A percentile compares a stretch with the other conserved stretches of the same genome.
Conservation (phyloP, 331 rosid genomes). For the Rhamnella rubrinervis region DNA sequence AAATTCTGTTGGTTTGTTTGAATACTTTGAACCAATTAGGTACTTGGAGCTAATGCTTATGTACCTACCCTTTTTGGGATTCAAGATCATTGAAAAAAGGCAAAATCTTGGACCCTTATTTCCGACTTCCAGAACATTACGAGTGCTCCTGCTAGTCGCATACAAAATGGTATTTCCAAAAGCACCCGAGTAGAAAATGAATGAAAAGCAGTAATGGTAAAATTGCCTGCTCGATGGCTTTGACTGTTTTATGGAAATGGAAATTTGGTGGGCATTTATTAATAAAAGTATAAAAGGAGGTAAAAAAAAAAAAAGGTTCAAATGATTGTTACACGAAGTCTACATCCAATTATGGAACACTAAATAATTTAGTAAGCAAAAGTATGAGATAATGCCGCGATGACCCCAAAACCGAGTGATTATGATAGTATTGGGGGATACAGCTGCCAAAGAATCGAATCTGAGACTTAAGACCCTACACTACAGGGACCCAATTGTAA, state of each 20-base stretch:
- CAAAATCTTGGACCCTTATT: too few species aligned
- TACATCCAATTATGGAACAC: slow-evolving; percentile 7
- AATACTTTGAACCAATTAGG: too few species aligned
- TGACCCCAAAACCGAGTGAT: not conserved
- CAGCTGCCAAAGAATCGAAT: slow-evolving; percentile 1
- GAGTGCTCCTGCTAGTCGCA: too few species aligned
- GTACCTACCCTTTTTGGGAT: too few species aligned
- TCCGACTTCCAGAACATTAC: too few species aligned
- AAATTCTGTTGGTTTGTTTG: too few species aligned
- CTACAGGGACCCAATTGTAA: not conserved
- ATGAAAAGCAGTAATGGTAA: too few species aligned
- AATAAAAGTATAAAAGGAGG: not conserved
- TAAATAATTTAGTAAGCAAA: not conserved
- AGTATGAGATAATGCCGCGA: slow-evolving; percentile 1
- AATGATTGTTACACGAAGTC: not conserved
- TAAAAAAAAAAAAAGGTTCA: not conserved
- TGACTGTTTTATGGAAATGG: not conserved
- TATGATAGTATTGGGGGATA: slow-evolving; percentile 2
- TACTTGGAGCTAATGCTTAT: too few species aligned
- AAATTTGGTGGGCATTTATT: not conserved
- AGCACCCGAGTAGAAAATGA: too few species aligned
- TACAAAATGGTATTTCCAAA: too few species aligned
- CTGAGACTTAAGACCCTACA: not conserved
- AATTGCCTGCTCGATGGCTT: not conserved
- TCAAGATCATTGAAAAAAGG: too few species aligned